Conservation (phyloP, 1,139 yeast species). For the Lodderomyces parapsilosis region DNA sequence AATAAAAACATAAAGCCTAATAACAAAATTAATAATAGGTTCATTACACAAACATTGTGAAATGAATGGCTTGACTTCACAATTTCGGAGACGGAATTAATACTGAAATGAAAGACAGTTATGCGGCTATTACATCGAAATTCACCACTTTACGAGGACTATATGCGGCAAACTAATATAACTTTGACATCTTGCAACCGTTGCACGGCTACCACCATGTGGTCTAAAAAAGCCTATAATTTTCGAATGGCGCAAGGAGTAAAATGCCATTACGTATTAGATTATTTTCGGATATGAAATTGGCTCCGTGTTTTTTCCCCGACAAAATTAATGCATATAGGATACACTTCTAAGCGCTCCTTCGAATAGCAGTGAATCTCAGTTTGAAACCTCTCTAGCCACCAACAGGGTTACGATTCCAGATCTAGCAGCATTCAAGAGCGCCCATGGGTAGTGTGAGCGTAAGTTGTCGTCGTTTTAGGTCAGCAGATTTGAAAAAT, state of each 20-base stretch:
- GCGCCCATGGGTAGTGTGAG: no score
- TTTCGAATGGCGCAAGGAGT: not conserved
- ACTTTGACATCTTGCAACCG: not conserved
- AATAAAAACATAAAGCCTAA: not conserved
- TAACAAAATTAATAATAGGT: not conserved
- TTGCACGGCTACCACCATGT: not conserved
- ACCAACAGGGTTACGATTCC: no score
- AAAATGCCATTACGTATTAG: no score
- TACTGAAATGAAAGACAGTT: not conserved
- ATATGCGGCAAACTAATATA: not conserved
- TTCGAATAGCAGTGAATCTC: no score
- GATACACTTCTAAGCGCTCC: no score
- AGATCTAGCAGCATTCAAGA: no score
- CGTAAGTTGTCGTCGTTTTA: no score
- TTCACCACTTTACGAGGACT: not conserved
- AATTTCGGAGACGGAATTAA: not conserved
- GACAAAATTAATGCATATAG: no score
- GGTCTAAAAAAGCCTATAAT: not conserved
- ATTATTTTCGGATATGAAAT: not conserved
- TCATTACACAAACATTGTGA: not conserved
- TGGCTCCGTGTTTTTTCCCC: not conserved
- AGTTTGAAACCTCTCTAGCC: no score
- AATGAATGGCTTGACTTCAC: not conserved
- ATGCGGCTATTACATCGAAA: not conserved
- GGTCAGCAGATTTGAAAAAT: no score